These are phyloP conservation scores for Guadua angustifolia DNA, from an alignment of 176 grass and related monocot genomes.

Conservation along the genomic window DNA sequence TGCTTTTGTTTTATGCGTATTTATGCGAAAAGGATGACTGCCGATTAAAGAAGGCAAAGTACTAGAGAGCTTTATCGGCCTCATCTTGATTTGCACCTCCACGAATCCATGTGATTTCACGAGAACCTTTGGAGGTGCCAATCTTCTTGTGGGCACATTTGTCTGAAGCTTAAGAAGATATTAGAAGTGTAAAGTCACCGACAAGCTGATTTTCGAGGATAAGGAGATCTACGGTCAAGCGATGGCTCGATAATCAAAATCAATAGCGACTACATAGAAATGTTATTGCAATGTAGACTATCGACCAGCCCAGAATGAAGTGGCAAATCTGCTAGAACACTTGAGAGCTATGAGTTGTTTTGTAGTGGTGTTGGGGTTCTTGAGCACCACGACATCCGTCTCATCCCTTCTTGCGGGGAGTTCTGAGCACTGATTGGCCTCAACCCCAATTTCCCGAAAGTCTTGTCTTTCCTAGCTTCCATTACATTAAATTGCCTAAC, in stretches of 20 bases:
- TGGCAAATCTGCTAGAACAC: constrained; percentile 21
- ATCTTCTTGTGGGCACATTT: background rate
- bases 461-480: no score
- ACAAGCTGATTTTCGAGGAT: constrained; percentile 39
- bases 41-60: constrained; percentile 33
- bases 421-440: no score
- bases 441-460: no score
- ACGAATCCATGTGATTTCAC: background rate
- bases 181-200: constrained; percentile 23
- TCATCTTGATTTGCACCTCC: background rate
- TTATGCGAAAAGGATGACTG: background rate
- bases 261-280: background rate
- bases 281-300: constrained; percentile 34
- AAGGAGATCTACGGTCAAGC: constrained; percentile 34
- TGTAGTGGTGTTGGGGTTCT: no score
- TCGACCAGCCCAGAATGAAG: constrained; percentile 37
- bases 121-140: background rate
- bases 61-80: constrained; percentile 40
- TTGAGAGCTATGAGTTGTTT: constrained; percentile 36
- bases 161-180: constrained; percentile 35
- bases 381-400: no score
- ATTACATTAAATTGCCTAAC: no score
- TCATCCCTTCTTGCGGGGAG: no score
- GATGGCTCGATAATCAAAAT: constrained; percentile 14
- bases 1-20: background rate